A percentile compares a stretch with the other conserved stretches of the same genome.
These are phyloP conservation scores for Lodderomyces orthopsilosis DNA, from an alignment of 1,139 yeast species.

Conservation along the genomic window DNA sequence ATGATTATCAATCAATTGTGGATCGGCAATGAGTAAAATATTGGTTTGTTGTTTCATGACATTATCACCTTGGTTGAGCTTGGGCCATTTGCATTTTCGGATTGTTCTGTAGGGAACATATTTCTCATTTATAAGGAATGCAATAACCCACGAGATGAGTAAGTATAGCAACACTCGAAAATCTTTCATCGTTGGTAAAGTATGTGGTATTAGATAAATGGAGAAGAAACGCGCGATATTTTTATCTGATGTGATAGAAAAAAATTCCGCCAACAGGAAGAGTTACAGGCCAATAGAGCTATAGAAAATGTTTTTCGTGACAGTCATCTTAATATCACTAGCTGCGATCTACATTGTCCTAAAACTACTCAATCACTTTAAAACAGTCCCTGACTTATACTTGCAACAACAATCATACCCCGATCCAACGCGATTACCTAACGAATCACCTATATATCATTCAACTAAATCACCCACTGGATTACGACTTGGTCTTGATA, in stretches of 20 bases:
- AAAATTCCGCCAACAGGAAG: background rate
- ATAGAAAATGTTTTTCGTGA: background rate
- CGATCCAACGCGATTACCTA: constrained; percentile 51
- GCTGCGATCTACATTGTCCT: background rate
- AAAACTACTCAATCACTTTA: constrained; percentile 14
- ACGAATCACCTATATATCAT: constrained; percentile 65
- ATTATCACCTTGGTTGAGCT: background rate
- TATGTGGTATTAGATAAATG: background rate
- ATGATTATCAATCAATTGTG: constrained; percentile 46
- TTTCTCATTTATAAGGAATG: constrained; percentile 36
- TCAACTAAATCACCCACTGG: constrained; percentile 53
- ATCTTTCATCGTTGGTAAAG: background rate
- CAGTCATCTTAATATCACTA: background rate
- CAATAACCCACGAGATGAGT: constrained; percentile 25
- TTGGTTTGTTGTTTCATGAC: constrained; percentile 12
- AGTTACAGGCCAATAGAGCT: background rate
- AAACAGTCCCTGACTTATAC: constrained; percentile 58
- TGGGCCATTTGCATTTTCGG: constrained; percentile 35
- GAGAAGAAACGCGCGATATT: background rate
- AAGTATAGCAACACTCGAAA: background rate
- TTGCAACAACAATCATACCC: constrained; percentile 56
- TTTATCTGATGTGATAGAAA: background rate
- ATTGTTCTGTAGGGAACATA: constrained; percentile 28
- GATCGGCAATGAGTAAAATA: constrained; percentile 44
- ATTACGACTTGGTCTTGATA: constrained; percentile 62